Evolutionary conservation across 2,329 filamentous ascomycete genomes (phyloP), one percentile per base, ranked within the genome.

Genomic region (Sclerotinia borealis): DNA sequence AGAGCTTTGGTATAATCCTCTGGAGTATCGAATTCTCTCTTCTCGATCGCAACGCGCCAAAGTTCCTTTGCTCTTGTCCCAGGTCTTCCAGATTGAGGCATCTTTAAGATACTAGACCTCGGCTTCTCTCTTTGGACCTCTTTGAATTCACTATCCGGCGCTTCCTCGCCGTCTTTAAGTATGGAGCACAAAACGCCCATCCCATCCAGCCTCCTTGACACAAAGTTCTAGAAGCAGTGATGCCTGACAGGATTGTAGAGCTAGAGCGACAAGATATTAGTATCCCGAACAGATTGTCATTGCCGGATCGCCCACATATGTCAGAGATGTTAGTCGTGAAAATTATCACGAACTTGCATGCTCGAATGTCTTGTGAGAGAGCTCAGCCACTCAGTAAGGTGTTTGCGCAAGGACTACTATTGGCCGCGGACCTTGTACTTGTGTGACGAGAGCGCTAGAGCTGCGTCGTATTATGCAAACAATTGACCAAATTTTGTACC

Each of bases 171-270:
- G 48, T 70, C 70, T 70, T 73, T 72, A 68, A 68, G 62, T 43
- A 64, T 64, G 22, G 69, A 73, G 64, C 71, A 73, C 50, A 70
- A 60, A 64, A 63, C 61, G 63, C 71, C 72, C 71, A 73, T 72
- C 54, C 65, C 68, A 68, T 65, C 37, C 47, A 59, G 60, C 47
- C 47, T 25, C n/a, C 17, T 13, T 51, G 34, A 29, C 22, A 45
- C 17, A 15, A 58, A 27, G 13, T n/a, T 55, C 27, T 58, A 34
- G 19, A 34, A 39, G 19, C 10, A 58, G 22, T 56, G 19, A 15
- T 49, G 51, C 25, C 19, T 63, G 31, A 41, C 5, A 45, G 3
- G n/a, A 22, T 19, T 45, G 10, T 45, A 22, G 15, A 58, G 39
- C 54, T 45, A 36, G 54, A 36, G 15, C 15, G 37, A 36, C n/a